Evolutionary conservation across 2,329 filamentous ascomycete species (phyloP).

Genomic region (Elsinoe perseae): DNA sequence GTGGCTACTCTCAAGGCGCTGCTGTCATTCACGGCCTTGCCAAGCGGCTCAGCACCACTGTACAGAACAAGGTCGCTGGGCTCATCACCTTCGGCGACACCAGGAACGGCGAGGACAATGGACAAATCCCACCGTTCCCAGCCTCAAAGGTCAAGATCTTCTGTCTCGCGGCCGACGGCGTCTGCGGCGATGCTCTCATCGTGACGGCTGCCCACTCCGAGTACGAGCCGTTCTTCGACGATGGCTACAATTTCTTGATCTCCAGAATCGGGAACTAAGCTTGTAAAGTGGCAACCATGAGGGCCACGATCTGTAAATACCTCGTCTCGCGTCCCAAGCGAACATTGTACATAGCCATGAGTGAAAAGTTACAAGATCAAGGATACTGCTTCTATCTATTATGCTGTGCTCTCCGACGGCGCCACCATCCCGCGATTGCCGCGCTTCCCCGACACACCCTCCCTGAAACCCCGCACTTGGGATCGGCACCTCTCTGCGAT

Average conservation of each 20-base stretch:
- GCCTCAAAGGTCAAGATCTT: constrained; percentile 24
- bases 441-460: background rate
- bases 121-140: constrained; percentile 32
- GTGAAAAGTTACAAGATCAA: background rate
- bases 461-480: background rate
- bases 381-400: background rate
- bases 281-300: background rate
- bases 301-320: background rate
- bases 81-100: constrained; percentile 37
- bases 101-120: constrained; percentile 32
- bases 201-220: constrained; percentile 25
- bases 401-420: background rate
- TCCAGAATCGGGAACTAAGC: background rate
- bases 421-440: background rate
- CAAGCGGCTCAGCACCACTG: constrained; percentile 23
- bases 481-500: no score
- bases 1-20: constrained; percentile 32
- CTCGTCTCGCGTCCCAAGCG: background rate
- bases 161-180: constrained; percentile 26
- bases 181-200: constrained; percentile 23
- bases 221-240: constrained; percentile 15
- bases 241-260: constrained; percentile 5
- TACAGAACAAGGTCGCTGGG: constrained; percentile 31
- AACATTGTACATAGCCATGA: constrained; percentile 1
- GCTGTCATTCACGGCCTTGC: constrained; percentile 34